Conservation (phyloP, 352 stramenopile species). For the Globisporangium apiculatum region DNA sequence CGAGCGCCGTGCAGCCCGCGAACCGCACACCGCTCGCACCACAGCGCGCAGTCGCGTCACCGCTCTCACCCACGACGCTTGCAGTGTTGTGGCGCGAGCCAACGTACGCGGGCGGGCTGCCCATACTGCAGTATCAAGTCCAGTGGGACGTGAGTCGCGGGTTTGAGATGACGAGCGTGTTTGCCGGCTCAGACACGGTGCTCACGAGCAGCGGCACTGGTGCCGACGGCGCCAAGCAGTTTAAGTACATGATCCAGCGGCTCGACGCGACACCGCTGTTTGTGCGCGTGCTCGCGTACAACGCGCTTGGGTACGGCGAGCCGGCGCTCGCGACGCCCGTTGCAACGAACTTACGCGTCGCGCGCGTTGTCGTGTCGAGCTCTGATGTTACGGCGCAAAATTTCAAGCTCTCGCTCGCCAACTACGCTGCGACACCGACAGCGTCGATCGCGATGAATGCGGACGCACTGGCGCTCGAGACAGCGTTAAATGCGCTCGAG, state of each 20-base stretch:
- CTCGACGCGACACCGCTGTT: constrained; percentile 60
- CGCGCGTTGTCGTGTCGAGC: constrained; percentile 30
- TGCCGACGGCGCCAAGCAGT: constrained; percentile 3
- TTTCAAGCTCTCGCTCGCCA: constrained; percentile 51
- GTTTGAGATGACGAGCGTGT: constrained; percentile 77
- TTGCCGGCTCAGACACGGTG: constrained; percentile 39
- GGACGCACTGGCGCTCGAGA: constrained; percentile 39
- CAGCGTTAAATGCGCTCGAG: constrained; percentile 39
- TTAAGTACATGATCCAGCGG: constrained; percentile 34
- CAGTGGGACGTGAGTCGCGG: constrained; percentile 87
- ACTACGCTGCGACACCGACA: constrained; percentile 32
- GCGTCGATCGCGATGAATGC: constrained; percentile 38
- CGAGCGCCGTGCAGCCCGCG: constrained; percentile 17
- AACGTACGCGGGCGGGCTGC: constrained; percentile 52
- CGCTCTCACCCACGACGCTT: constrained; percentile 28
- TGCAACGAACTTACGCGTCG: constrained; percentile 44
- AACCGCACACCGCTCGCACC: constrained; percentile 23
- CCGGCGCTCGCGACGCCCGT: constrained; percentile 32
- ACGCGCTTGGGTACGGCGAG: constrained; percentile 62
- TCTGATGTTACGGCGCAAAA: constrained; percentile 31
- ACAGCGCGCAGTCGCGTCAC: constrained; percentile 24
- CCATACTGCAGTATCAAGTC: constrained; percentile 87
- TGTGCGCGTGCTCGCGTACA: constrained; percentile 81
- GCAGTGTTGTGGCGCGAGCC: constrained; percentile 77
- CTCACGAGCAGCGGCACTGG: constrained; percentile 1